phyloP scores from a whole-genome alignment of 2,329 filamentous ascomycete species.

The Diplodia scrobiculata region DNA sequence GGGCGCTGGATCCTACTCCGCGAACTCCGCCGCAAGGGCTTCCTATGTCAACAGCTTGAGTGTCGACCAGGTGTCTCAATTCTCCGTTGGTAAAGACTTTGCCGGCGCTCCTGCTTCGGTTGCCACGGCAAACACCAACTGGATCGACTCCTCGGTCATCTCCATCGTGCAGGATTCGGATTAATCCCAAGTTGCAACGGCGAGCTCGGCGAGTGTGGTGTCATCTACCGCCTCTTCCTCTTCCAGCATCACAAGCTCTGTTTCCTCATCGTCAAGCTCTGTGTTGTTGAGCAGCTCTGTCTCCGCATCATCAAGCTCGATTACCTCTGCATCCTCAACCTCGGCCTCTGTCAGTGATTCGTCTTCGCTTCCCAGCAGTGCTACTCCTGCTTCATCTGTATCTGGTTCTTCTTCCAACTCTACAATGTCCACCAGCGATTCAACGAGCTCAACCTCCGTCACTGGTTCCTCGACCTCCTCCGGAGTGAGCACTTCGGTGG shows the following conservation, averaged over 20 bases:
- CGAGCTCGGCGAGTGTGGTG: not conserved
- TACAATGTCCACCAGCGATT: conserved; percentile 22
- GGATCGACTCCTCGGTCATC: conserved; percentile 46
- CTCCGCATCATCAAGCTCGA: not conserved
- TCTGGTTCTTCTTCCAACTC: not conserved
- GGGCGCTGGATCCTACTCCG: conserved; percentile 47
- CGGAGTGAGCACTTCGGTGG: not conserved
- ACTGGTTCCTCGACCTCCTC: not conserved
- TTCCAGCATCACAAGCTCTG: not conserved
- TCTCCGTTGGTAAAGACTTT: conserved; percentile 44
- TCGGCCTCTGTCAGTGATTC: not conserved
- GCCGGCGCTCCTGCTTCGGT: conserved; percentile 42
- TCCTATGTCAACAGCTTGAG: conserved; percentile 44
- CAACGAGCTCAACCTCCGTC: not conserved
- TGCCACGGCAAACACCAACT: conserved; percentile 40
- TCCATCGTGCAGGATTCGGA: conserved; percentile 41
- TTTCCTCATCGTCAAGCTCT: not conserved
- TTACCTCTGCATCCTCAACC: not conserved
- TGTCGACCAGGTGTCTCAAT: conserved; percentile 41
- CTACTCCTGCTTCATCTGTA: not conserved
- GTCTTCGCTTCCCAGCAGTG: not conserved
- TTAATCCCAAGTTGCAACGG: conserved; percentile 33
- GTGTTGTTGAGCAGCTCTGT: too few relatives aligned
- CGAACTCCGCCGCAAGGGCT: conserved; percentile 42
- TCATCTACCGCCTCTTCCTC: not conserved